Percentiles rank a stretch among this genome's conserved stretches.
Evolutionary conservation across 2,329 filamentous ascomycete species (phyloP).

Genomic region (Aspergillus bombycis): DNA sequence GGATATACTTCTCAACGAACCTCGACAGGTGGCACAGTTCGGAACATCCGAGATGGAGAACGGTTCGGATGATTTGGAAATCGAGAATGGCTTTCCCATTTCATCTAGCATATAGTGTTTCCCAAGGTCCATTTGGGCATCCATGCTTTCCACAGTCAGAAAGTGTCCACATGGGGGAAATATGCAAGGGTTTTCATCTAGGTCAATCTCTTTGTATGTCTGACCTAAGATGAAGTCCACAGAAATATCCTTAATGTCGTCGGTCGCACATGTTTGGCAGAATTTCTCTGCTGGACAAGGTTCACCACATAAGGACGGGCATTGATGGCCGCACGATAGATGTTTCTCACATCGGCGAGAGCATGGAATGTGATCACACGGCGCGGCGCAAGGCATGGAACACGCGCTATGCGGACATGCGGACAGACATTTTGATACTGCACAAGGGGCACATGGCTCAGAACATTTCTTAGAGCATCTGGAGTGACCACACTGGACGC

Average conservation of each 20-base stretch:
- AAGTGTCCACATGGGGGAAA: conserved; percentile 68
- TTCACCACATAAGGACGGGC: conserved; percentile 70
- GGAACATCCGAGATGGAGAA: conserved; percentile 57
- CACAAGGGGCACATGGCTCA: conserved; percentile 66
- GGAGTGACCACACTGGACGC: conserved; percentile 60
- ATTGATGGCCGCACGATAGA: conserved; percentile 63
- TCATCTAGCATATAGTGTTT: conserved; percentile 33
- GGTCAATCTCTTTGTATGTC: conserved; percentile 60
- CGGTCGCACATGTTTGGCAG: conserved; percentile 60
- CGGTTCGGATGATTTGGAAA: conserved; percentile 42
- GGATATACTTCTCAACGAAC: conserved; percentile 58
- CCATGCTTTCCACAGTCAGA: conserved; percentile 62
- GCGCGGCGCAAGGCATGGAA: conserved; percentile 64
- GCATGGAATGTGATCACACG: conserved; percentile 70
- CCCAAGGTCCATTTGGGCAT: conserved; percentile 57
- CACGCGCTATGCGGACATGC: conserved; percentile 57
- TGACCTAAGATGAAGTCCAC: conserved; percentile 63
- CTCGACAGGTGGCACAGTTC: conserved; percentile 62
- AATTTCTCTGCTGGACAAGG: conserved; percentile 55
- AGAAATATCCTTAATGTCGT: conserved; percentile 46
- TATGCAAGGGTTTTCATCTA: conserved; percentile 64
- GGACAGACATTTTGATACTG: conserved; percentile 57
- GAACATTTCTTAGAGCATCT: conserved; percentile 46
- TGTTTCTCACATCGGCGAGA: conserved; percentile 58
- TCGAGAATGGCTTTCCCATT: conserved; percentile 26